Base-by-base conservation (phyloP, 805 yeast genomes). In the Teunomyces cretensis region DNA sequence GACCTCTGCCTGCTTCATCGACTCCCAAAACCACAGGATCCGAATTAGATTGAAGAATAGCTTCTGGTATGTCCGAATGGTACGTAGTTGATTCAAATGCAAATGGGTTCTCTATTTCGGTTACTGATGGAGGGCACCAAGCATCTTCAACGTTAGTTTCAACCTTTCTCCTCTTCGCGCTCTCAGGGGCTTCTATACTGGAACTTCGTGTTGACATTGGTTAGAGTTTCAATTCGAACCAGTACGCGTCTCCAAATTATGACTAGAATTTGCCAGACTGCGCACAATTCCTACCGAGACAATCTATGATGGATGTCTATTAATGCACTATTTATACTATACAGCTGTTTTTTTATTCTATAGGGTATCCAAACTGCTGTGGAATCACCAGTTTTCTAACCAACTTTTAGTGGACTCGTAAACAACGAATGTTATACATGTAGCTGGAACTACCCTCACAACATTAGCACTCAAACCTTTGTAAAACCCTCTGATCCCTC, bases 1-100 rank as follows among this genome's bases (percentile, higher is more conserved):
- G 99, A 0, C 99, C 99, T 53, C 99, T 76, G 1, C 99, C 99
- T 0, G 99, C 99, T 62, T 94, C 99, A 64, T 94, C 99, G 1
- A 94, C 96, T 1, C 99, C 99, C 9, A 94, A 65, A 7, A 83
- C 74, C 1, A 83, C 76, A 0, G 76, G 70, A 9, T 64, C 69
- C 1, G 53, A 46, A 1, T 71, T 67, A 33, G 67, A 50, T 9
- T 57, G 57, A 9, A 44, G 28, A 14, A 80, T 59, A 7, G 37
- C 48, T 2, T 36, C 41, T 0, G 90, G 90, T 2, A 83, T 64
- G 0, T 64, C 67, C 0, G 87, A 74, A 33, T 62, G 67, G 54
- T 72, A 79, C 0, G 87, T 76, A 12, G 74, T 58, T 1, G 86
- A 70, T 9, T 61, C 59, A 41, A 70, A 69, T 2, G 49, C 46